Percentiles rank a stretch among this genome's conserved stretches.
Conservation (phyloP, 2,329 filamentous ascomycete genomes). For the Chaetomium globosum region DNA sequence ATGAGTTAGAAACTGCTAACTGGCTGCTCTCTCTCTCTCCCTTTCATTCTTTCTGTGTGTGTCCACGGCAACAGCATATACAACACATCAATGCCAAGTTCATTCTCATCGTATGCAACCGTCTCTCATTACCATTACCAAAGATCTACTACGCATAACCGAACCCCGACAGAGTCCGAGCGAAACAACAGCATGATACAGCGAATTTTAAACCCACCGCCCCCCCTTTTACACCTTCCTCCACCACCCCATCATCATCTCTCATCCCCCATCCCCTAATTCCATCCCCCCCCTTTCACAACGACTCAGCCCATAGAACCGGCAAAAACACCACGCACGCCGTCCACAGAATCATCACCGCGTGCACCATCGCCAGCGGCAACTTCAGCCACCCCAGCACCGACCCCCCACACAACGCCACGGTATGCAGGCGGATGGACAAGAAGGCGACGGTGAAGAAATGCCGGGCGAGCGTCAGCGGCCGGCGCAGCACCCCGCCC, state of each 20-base stretch:
- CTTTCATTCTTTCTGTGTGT: neutral
- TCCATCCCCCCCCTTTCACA: conserved; percentile 10
- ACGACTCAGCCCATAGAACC: conserved; percentile 69
- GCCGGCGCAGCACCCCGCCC: conserved; percentile 76
- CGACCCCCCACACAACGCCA: conserved; percentile 48
- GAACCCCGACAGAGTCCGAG: neutral
- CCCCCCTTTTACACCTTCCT: neutral
- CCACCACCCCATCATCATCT: neutral
- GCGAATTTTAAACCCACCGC: conserved; percentile 5
- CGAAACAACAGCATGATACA: conserved; percentile 7
- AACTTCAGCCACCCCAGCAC: conserved; percentile 58
- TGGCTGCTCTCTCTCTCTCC: too few species aligned
- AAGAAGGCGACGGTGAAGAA: conserved; percentile 94
- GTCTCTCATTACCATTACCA: conserved; percentile 34
- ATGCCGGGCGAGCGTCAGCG: conserved; percentile 79
- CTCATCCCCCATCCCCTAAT: too few species aligned
- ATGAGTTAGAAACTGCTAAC: too few species aligned
- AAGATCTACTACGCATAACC: conserved; percentile 4
- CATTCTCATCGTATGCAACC: neutral
- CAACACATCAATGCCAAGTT: neutral
- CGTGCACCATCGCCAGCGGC: conserved; percentile 67
- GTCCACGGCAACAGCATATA: neutral
- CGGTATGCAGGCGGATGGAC: conserved; percentile 69
- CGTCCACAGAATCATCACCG: conserved; percentile 73
- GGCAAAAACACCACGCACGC: conserved; percentile 82